phyloP scores from a whole-genome alignment of 1,284 basidiomycete species.

The Kalmanozyma brasiliensis region DNA sequence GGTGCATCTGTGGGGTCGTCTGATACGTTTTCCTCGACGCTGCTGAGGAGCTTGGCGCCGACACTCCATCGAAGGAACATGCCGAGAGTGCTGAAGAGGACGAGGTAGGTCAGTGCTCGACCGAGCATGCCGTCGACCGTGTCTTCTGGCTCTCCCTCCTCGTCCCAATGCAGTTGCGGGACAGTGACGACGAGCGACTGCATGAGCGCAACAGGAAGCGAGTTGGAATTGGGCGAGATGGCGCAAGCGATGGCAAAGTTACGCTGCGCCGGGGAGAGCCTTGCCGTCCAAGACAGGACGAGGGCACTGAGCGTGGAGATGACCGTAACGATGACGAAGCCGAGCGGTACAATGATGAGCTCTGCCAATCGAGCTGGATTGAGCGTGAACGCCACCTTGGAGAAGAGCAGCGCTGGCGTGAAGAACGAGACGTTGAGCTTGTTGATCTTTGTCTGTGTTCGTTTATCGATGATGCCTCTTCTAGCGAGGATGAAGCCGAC shows the following conservation, averaged over 20 bases:
- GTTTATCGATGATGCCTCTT: slow-evolving; percentile 84
- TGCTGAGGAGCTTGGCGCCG: slow-evolving; percentile 68
- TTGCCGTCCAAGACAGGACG: slow-evolving; percentile 59
- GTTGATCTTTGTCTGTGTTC: slow-evolving; percentile 77
- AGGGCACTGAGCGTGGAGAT: slow-evolving; percentile 66
- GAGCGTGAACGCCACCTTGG: slow-evolving; percentile 83
- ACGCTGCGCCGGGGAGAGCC: slow-evolving; percentile 66
- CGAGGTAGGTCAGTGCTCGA: slow-evolving; percentile 88
- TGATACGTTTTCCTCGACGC: slow-evolving; percentile 63
- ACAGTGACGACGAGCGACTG: slow-evolving; percentile 88
- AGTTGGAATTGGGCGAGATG: slow-evolving; percentile 79
- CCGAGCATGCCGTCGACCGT: slow-evolving; percentile 88
- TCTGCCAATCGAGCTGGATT: slow-evolving; percentile 80
- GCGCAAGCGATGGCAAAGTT: slow-evolving; percentile 69
- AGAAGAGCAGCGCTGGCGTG: slow-evolving; percentile 90
- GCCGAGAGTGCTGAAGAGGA: slow-evolving; percentile 89
- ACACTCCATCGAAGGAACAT: slow-evolving; percentile 74
- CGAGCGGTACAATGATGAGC: slow-evolving; percentile 89
- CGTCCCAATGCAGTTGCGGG: slow-evolving; percentile 82
- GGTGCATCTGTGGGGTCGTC: slow-evolving; percentile 13
- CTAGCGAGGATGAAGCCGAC: slow-evolving; percentile 85
- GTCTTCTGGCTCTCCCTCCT: slow-evolving; percentile 73
- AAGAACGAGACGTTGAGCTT: slow-evolving; percentile 84
- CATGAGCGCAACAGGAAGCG: slow-evolving; percentile 89
- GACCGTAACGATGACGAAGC: slow-evolving; percentile 74